Evolutionary conservation across 306 rosid species (phyloP), one percentile per base, ranked within the genome.

Genomic region (Senna siamea): DNA sequence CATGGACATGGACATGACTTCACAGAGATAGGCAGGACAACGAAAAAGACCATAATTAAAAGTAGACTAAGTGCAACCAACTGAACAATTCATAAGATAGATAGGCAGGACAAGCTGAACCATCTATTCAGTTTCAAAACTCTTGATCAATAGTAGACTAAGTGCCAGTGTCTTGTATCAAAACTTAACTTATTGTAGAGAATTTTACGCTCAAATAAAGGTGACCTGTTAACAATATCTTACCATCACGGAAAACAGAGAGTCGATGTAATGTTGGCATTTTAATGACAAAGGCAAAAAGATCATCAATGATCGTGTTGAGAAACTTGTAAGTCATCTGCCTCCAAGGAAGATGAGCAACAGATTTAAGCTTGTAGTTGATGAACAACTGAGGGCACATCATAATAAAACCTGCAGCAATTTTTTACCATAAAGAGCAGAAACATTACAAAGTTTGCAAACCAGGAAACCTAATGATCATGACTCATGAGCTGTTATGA

Each of bases 291-390:
- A 94, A 94, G 72, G 99, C 99, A 79, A 94, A 94, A 44, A 94
- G 90, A 84, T 94, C 99, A 70, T 94, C 97, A 46, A 94, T 94
- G 82, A 94, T 94, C 70, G 99, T 94, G 86, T 94, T 94, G 75
- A 94, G 96, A 82, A 94, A 94, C 88, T 94, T 94, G 92, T 94
- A 94, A 58, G 99, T 94, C 97, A 94, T 94, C 82, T 94, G 99
- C 84, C 99, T 89, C 99, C 99, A 94, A 28, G 99, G 99, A 55
- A 94, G 86, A 87, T 94, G 99, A 74, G 99, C 99, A 70, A 94
- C 99, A 54, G 99, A 94, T 86, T 94, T 87, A 66, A 94, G 95
- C 88, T 94, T 94, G 86, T 94, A 94, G 79, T 94, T 94, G 79
- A 94, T 94, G 86, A 94, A 94, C 79, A 94, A 80, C 60, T 94